Conservation (phyloP, 2,329 filamentous ascomycete species). For the Huntiella moniliformis region DNA sequence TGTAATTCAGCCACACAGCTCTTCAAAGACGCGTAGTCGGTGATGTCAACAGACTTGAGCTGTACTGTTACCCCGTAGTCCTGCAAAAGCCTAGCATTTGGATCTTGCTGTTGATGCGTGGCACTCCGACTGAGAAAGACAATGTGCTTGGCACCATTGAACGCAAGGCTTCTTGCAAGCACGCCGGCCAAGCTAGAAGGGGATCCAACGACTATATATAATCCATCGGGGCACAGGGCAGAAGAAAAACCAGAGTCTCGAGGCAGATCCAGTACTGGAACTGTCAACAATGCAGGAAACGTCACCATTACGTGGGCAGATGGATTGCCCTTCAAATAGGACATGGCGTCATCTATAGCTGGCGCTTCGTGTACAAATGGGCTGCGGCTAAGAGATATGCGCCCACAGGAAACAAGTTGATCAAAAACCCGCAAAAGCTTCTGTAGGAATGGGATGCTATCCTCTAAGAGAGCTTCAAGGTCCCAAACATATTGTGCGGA, state of each 20-base stretch:
- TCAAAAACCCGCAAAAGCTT: constrained; percentile 4
- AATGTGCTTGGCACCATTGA: constrained; percentile 31
- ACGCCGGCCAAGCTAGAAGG: constrained; percentile 37
- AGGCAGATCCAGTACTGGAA: background rate
- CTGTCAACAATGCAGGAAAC: background rate
- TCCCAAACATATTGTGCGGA: constrained; percentile 1
- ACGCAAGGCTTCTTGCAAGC: constrained; percentile 31
- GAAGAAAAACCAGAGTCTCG: background rate
- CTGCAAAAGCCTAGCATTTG: constrained; percentile 20
- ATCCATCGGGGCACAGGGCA: background rate
- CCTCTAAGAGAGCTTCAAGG: constrained; percentile 4
- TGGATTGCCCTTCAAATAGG: constrained; percentile 1
- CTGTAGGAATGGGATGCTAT: constrained; percentile 1
- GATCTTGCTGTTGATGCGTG: constrained; percentile 15
- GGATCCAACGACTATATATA: constrained; percentile 38
- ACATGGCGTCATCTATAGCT: background rate
- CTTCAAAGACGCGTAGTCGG: constrained; percentile 18
- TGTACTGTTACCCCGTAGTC: constrained; percentile 18
- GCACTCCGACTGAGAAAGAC: constrained; percentile 35
- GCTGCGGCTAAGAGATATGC: background rate
- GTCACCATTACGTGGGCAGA: background rate
- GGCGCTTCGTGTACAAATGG: constrained; percentile 1
- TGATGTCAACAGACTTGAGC: constrained; percentile 25
- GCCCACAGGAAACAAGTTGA: background rate
- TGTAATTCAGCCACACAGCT: background rate